phyloP scores from a whole-genome alignment of 2,329 filamentous ascomycete species.

The Fusarium tanahbumbuense region DNA sequence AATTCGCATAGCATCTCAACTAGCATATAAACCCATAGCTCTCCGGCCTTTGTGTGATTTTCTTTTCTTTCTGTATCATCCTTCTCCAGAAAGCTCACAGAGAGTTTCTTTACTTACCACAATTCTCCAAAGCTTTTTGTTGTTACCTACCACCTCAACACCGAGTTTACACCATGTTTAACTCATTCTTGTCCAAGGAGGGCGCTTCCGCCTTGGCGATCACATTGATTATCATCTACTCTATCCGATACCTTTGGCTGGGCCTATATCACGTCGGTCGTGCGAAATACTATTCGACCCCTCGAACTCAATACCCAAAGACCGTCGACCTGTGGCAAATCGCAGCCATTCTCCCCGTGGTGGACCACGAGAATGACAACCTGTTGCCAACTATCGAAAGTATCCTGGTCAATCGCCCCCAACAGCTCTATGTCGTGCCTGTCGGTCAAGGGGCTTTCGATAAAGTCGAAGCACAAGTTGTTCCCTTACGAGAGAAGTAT shows the following conservation, averaged over 20 bases:
- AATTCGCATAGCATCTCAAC: not conserved
- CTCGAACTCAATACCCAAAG: not conserved
- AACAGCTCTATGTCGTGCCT: conserved; percentile 11
- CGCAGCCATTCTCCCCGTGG: conserved; percentile 26
- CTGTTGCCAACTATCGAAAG: not conserved
- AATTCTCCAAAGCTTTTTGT: not conserved
- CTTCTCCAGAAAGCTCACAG: not conserved
- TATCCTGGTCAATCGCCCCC: conserved; percentile 20
- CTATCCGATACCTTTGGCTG: not conserved
- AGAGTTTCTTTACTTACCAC: not conserved
- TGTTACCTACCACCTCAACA: not conserved
- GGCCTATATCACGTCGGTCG: not conserved
- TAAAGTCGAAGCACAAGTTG: conserved; percentile 1
- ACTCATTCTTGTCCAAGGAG: not conserved
- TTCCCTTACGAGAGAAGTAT: not conserved
- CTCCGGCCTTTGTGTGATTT: no score
- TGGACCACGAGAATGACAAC: not conserved
- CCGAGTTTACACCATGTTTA: not conserved
- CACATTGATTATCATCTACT: not conserved
- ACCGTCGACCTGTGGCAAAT: not conserved
- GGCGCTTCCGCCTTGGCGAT: not conserved
- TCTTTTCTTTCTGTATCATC: not conserved
- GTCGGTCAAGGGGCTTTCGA: not conserved
- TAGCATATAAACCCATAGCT: not conserved
- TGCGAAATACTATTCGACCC: not conserved